Evolutionary conservation across 164 flowering plant genomes (phyloP).

Genomic region (Liriodendron chinense): DNA sequence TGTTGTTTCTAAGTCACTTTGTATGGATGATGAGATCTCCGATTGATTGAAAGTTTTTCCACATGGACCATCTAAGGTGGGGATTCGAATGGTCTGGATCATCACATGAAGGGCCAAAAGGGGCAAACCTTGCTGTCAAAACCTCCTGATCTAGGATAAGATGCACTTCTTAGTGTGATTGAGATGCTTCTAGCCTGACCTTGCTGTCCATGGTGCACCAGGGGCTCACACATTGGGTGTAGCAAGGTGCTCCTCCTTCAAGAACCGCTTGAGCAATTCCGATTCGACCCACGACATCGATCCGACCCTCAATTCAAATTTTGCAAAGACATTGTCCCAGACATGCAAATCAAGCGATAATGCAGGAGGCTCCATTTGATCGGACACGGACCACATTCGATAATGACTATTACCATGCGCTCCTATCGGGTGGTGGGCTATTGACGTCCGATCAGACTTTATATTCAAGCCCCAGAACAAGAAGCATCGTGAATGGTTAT

Average conservation of each 20-base stretch:
- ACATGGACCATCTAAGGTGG: too few relatives aligned
- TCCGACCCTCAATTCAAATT: slow-evolving; percentile 40
- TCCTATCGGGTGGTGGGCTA: slow-evolving; percentile 48
- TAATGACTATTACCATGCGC: slow-evolving; percentile 47
- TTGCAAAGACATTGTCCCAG: slow-evolving; percentile 44
- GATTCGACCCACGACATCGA: slow-evolving; percentile 46
- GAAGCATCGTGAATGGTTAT: slow-evolving; percentile 51
- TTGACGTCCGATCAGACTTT: slow-evolving; percentile 78
- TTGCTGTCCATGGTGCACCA: slow-evolving; percentile 1
- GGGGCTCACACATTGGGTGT: slow-evolving; percentile 90
- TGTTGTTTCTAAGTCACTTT: too few relatives aligned
- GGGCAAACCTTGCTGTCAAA: too few relatives aligned
- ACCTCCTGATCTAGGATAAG: too few relatives aligned
- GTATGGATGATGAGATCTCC: too few relatives aligned
- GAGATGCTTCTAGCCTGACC: neutral
- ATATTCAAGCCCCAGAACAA: slow-evolving; percentile 38
- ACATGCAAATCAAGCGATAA: slow-evolving; percentile 68
- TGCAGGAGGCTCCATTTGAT: slow-evolving; percentile 65
- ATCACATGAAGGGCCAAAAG: too few relatives aligned
- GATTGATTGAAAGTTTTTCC: too few relatives aligned
- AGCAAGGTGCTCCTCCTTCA: slow-evolving; percentile 87
- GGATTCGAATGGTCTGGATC: too few relatives aligned
- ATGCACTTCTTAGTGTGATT: neutral
- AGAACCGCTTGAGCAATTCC: slow-evolving; percentile 47
- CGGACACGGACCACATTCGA: slow-evolving; percentile 58